Base-by-base conservation (phyloP, 2,329 filamentous ascomycete species). In the Arthrinium phaeospermum region DNA sequence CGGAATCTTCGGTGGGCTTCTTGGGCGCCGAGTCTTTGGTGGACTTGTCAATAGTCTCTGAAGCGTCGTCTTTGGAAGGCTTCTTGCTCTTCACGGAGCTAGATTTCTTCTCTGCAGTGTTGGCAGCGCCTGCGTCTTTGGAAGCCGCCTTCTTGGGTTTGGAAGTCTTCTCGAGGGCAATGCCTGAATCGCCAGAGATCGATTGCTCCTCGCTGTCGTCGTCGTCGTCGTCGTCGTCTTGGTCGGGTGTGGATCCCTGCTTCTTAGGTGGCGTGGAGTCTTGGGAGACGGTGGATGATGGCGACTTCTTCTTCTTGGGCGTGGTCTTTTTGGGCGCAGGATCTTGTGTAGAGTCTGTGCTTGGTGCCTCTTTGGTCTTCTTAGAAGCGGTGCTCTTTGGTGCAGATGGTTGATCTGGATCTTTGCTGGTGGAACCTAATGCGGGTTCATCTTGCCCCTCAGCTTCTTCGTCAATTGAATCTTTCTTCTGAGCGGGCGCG, bases 371-470 rank as follows among this genome's bases (percentile, higher is more conserved):
- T 13, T 51, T 51, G 41, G 34, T 7, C 57, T 64, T 64, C 34
- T 41, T 64, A 34, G 57, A 30, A 64, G 34, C 57, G 24, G 51
- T 7, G 13, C 30, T 37, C 34, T 64, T 64, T 1, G 57, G 34
- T 64, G 57, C 57, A 41, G 57, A n/a, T n/a, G 22, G 34, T 24
- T 64, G 57, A 41, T 64, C 57, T 41, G n/a, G 57, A 41, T 64
- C 57, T 64, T 64, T 64, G 19, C 19, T 41, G 57, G 57, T 64
- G 57, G 57, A 46, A 45, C 37, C 68, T 70, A 30, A 24, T 53
- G 47, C 53, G 46, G 45, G 37, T 16, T 67, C 19, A 22, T 70
- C 53, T n/a, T 34, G 51, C 49, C 41, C 46, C 37, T 41, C 64
- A 69, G 14, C 30, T 4, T 72, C 30, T 12, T 44, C 68, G n/a